Evolutionary conservation across 768 basidiomycete genomes (phyloP), one percentile per base, ranked within the genome.

Genomic region (Mycena galopus): DNA sequence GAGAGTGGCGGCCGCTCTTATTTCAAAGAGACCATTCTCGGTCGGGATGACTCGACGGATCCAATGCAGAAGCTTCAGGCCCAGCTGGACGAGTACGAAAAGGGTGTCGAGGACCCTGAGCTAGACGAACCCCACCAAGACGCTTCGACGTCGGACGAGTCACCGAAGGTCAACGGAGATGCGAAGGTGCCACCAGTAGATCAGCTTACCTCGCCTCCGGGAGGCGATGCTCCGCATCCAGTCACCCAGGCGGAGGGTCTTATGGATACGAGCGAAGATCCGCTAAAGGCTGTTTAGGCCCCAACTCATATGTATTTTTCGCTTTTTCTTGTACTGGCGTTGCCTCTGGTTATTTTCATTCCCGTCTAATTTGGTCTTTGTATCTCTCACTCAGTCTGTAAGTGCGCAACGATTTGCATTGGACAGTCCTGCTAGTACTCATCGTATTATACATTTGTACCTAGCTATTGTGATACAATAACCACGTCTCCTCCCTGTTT

Each of bases 231-330:
- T 65, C 86, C 87, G 32, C 84, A 87, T 71, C 84, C 89, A 7
- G 88, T 86, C 14, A 83, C 87, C n/a, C 84, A 86, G 77, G 87
- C 82, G 33, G 92, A 94, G 77, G 91, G 91, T n/a, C 83, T 93
- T 42, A 81, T 91, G 80, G 90, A 93, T 77, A 81, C 83, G 67
- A 92, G 88, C 78, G 92, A 93, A 82, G 88, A 89, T 79, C 90
- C 91, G 11, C 67, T 85, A 75, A 85, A 84, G 77, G 77, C 70
- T 65, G 51, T 47, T 42, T 74, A 53, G 42, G 61, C 59, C 57
- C 25, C 39, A 39, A 21, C 42, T 23, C n/a, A 39, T 73, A 60
- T 73, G 63, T 77, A 73, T 74, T 67, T 44, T 58, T 5, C 44
- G 62, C 25, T 39, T 21, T 29, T 66, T 68, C 67, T 72, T 75